phyloP scores from a whole-genome alignment of 768 basidiomycete genomes.

The Collybia sordida region DNA sequence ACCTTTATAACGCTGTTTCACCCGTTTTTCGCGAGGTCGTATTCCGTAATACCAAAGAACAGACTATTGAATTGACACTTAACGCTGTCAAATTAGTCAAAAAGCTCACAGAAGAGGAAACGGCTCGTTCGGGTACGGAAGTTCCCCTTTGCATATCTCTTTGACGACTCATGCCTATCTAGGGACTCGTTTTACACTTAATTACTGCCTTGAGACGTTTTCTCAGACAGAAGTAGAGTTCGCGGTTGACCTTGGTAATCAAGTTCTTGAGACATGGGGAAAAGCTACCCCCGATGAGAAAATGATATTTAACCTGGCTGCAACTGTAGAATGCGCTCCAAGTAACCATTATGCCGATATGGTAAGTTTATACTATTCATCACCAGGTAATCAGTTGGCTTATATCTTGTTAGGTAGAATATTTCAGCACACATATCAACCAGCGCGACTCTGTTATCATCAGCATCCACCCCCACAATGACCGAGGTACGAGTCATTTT shows the following conservation, averaged over 20 bases:
- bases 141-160: not conserved
- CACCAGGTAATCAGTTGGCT: not conserved
- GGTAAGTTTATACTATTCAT: conserved; percentile 32
- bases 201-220: conserved; percentile 87
- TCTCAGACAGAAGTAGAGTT: conserved; percentile 84
- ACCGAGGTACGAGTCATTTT: conserved; percentile 49
- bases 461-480: conserved; percentile 82
- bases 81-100: conserved; percentile 70
- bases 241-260: conserved; percentile 73
- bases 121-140: conserved; percentile 50
- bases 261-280: conserved; percentile 72
- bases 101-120: conserved; percentile 66
- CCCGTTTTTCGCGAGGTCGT: conserved; percentile 77
- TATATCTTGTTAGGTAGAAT: conserved; percentile 55
- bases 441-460: conserved; percentile 71
- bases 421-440: conserved; percentile 67
- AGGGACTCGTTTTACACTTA: conserved; percentile 68
- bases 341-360: conserved; percentile 86
- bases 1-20: conserved; percentile 88
- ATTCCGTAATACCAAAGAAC: conserved; percentile 72
- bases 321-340: conserved; percentile 83
- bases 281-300: conserved; percentile 60
- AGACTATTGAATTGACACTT: conserved; percentile 71
- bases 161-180: not conserved
- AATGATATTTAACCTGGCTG: conserved; percentile 84